phyloP scores from a whole-genome alignment of 2,329 filamentous ascomycete genomes.

The Hypocrella siamensis region DNA sequence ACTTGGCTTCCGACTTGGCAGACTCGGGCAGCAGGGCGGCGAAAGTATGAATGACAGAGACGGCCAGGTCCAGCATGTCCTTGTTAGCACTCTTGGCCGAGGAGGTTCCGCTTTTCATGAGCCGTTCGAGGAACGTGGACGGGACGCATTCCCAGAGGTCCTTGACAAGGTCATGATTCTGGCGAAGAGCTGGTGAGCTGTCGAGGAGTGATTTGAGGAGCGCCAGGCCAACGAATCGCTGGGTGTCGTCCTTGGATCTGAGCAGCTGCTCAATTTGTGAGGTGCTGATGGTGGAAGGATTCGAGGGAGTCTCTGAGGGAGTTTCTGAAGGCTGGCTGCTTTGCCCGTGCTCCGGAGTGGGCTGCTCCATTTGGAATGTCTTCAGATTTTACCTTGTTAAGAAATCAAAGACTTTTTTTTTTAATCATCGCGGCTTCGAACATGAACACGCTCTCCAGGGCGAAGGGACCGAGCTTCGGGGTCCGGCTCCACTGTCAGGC shows the following conservation, averaged over 20 bases:
- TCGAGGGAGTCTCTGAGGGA: slow-evolving; percentile 1
- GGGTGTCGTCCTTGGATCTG: slow-evolving; percentile 46
- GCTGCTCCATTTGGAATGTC: slow-evolving; percentile 2
- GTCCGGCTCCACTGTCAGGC: too few relatives aligned
- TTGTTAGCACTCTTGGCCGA: slow-evolving; percentile 30
- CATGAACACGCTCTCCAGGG: too few relatives aligned
- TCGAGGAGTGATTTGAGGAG: slow-evolving; percentile 52
- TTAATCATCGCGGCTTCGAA: too few relatives aligned
- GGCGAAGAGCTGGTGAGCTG: slow-evolving; percentile 34
- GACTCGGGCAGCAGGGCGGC: slow-evolving; percentile 36
- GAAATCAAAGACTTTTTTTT: too few relatives aligned
- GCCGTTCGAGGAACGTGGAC: slow-evolving; percentile 46
- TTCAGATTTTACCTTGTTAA: too few relatives aligned
- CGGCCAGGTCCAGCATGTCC: slow-evolving; percentile 47
- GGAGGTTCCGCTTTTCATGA: slow-evolving; percentile 37
- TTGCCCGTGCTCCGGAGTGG: neutral
- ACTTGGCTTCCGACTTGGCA: slow-evolving; percentile 24
- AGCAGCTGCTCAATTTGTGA: slow-evolving; percentile 40
- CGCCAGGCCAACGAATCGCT: slow-evolving; percentile 51
- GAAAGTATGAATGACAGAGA: slow-evolving; percentile 49
- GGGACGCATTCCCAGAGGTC: slow-evolving; percentile 44
- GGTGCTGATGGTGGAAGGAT: slow-evolving; percentile 10
- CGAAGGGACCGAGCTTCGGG: too few relatives aligned
- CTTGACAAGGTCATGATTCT: slow-evolving; percentile 28
- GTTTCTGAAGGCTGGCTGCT: slow-evolving; percentile 1